Conservation (phyloP, 257 asterid genomes). For the Ocimum tenuiflorum region DNA sequence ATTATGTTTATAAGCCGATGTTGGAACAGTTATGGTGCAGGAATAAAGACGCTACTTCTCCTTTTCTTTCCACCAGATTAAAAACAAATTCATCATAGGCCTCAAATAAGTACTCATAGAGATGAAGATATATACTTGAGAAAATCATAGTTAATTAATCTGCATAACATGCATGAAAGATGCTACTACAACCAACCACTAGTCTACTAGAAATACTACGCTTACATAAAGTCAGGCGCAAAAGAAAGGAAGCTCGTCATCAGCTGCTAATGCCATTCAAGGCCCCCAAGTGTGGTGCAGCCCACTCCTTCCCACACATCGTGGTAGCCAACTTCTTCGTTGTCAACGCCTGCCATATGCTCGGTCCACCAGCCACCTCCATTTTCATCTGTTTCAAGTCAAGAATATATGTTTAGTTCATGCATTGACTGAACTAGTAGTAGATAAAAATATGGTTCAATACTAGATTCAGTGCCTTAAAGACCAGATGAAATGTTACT, state of each 20-base stretch:
- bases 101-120: too few species aligned
- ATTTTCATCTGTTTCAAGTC: slow-evolving; percentile 50
- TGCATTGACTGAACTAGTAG: not conserved
- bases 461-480: not conserved
- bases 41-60: too few species aligned
- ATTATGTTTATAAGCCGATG: too few species aligned
- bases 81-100: too few species aligned
- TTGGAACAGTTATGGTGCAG: too few species aligned
- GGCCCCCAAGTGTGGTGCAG: slow-evolving; percentile 64
- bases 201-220: not conserved
- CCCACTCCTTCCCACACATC: slow-evolving; percentile 84
- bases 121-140: too few species aligned
- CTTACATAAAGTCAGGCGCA: not conserved
- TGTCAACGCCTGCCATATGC: slow-evolving; percentile 81
- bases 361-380: slow-evolving; percentile 90
- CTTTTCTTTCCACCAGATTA: too few species aligned
- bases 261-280: slow-evolving; percentile 52
- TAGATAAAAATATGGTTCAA: not conserved
- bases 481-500: slow-evolving; percentile 7
- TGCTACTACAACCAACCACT: not conserved
- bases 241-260: not conserved
- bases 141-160: too few species aligned
- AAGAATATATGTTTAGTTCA: not conserved
- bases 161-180: not conserved
- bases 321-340: slow-evolving; percentile 70